These are phyloP conservation scores for Biscutella auriculata DNA, from an alignment of 441 rosid genomes.

Conservation along the genomic window DNA sequence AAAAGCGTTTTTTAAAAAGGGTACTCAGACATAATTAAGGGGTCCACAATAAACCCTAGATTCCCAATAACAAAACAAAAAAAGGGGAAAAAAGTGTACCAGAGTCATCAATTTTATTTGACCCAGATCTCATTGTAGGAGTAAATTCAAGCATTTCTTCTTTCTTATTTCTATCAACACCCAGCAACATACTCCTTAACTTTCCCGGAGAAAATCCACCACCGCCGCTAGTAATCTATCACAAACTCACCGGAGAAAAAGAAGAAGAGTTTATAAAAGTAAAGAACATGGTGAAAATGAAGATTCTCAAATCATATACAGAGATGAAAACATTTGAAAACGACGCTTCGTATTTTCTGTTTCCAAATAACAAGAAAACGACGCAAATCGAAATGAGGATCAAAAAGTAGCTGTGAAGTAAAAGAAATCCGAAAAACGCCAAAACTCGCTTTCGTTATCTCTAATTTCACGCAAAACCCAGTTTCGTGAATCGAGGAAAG, in stretches of 20 bases:
- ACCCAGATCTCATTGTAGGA: constrained; percentile 37
- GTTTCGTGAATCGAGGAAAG: constrained; percentile 6
- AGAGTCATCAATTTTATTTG: constrained; percentile 28
- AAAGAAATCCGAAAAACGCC: not conserved
- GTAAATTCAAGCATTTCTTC: constrained; percentile 35
- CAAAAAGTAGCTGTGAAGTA: not conserved
- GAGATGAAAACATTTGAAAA: constrained; percentile 6
- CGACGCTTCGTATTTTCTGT: not conserved
- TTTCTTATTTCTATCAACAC: constrained; percentile 49
- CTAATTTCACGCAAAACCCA: constrained; percentile 16
- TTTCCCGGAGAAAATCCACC: constrained; percentile 63
- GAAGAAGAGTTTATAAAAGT: not conserved
- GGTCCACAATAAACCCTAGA: constrained; percentile 23
- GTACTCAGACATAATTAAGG: constrained; percentile 16
- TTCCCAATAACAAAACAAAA: not conserved
- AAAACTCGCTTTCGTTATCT: constrained; percentile 7
- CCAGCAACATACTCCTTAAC: constrained; percentile 54
- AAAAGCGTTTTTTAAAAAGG: not conserved
- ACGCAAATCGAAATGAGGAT: not conserved
- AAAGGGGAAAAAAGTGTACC: constrained; percentile 21
- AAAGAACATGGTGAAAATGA: not conserved
- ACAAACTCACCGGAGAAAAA: constrained; percentile 7
- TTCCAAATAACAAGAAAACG: too few species aligned
- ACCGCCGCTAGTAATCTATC: constrained; percentile 34
- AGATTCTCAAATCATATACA: not conserved